Percentiles rank a stretch among this genome's conserved stretches.
phyloP scores from a whole-genome alignment of 2,329 filamentous ascomycete genomes.

The Paraconiothyrium brasiliense region DNA sequence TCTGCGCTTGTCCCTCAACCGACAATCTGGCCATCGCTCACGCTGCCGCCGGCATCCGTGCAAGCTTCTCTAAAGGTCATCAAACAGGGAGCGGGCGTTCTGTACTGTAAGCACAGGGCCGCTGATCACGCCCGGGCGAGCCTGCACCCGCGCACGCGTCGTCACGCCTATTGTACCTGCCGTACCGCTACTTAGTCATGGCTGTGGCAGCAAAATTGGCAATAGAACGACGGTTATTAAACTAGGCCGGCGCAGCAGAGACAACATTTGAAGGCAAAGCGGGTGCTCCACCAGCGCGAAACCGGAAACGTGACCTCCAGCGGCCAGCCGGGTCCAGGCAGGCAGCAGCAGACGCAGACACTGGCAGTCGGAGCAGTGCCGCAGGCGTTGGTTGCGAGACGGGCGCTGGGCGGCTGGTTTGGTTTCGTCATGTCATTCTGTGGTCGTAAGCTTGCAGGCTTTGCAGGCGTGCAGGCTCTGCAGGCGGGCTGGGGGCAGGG shows the following conservation, averaged over 20 bases:
- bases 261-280: background rate
- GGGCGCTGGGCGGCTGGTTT: conserved; percentile 31
- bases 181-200: conserved; percentile 33
- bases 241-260: too few species aligned
- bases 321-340: conserved; percentile 37
- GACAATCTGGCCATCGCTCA: too few species aligned
- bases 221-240: conserved; percentile 15
- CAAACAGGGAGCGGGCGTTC: too few species aligned
- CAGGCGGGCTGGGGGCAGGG: background rate
- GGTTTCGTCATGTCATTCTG: background rate
- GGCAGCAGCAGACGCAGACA: conserved; percentile 22
- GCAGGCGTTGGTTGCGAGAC: conserved; percentile 30
- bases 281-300: conserved; percentile 6
- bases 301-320: conserved; percentile 38
- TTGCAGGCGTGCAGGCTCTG: background rate
- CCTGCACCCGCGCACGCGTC: too few species aligned
- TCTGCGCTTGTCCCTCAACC: too few species aligned
- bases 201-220: conserved; percentile 30
- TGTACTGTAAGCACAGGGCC: background rate
- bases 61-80: too few species aligned
- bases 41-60: too few species aligned
- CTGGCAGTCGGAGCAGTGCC: conserved; percentile 42
- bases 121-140: conserved; percentile 16
- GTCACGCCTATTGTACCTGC: too few species aligned
- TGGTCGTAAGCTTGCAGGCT: conserved; percentile 16